These are phyloP conservation scores for Earliella scabrosa DNA, from an alignment of 1,284 basidiomycete species.

Conservation along the genomic window DNA sequence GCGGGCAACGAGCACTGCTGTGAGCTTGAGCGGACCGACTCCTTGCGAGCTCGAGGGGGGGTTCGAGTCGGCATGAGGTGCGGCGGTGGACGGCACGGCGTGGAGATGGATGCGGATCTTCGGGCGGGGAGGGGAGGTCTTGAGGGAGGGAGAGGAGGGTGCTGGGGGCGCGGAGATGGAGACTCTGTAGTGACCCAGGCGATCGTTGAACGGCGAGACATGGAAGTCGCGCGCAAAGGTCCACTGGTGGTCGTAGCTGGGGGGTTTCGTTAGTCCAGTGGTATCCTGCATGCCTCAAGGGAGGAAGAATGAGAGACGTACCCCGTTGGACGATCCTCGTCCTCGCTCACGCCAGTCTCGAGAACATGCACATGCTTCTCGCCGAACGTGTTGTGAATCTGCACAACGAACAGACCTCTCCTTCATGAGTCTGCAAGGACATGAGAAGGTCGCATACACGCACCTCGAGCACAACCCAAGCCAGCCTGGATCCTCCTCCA, in stretches of 20 bases:
- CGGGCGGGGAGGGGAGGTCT: constrained; percentile 36
- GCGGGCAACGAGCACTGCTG: constrained; percentile 47
- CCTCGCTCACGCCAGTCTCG: constrained; percentile 50
- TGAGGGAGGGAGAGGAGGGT: constrained; percentile 36
- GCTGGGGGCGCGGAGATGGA: constrained; percentile 52
- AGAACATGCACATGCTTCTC: constrained; percentile 71
- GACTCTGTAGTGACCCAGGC: constrained; percentile 68
- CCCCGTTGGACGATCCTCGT: constrained; percentile 40
- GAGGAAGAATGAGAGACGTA: constrained; percentile 33
- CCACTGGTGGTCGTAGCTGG: constrained; percentile 74
- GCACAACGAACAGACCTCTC: not conserved
- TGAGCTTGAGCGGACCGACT: constrained; percentile 51
- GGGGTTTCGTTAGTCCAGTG: too few species aligned
- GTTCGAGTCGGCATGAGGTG: not conserved
- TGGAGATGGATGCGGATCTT: constrained; percentile 52
- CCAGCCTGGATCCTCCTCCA: constrained; percentile 35
- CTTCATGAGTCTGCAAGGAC: not conserved
- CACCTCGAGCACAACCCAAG: constrained; percentile 65
- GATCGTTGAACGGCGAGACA: constrained; percentile 83
- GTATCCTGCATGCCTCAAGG: too few species aligned
- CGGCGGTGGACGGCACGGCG: constrained; percentile 22
- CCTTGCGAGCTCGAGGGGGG: not conserved
- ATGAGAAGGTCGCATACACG: not conserved
- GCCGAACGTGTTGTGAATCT: constrained; percentile 83
- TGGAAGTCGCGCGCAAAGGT: constrained; percentile 76